Evolutionary conservation across 1,139 yeast genomes (phyloP).

Genomic region (Groenewaldozyma sp.): DNA sequence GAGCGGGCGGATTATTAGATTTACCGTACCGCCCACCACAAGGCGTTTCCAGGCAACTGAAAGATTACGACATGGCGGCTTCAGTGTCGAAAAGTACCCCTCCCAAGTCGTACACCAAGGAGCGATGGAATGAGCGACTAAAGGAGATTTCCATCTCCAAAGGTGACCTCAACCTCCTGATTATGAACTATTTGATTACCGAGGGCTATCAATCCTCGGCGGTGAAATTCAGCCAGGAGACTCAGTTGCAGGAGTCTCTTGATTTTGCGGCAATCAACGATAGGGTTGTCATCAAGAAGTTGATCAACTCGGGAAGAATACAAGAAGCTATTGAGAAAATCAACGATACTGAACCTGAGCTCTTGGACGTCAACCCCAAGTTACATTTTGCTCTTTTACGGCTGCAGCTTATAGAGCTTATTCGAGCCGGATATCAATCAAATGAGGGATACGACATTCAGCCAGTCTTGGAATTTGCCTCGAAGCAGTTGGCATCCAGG

Average conservation of each 20-base stretch:
- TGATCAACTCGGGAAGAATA: conserved; percentile 29
- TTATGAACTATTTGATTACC: conserved; percentile 32
- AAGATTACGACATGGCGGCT: not conserved
- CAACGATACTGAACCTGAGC: conserved; percentile 32
- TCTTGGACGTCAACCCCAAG: conserved; percentile 28
- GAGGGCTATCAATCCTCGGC: conserved; percentile 35
- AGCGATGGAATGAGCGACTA: conserved; percentile 23
- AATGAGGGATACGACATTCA: conserved; percentile 20
- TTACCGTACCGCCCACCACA: not conserved
- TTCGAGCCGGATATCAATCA: conserved; percentile 22
- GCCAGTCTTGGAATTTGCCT: conserved; percentile 32
- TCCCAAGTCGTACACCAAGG: conserved; percentile 15
- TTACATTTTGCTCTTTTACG: conserved; percentile 31
- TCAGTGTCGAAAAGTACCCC: not conserved
- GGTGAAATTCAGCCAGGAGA: conserved; percentile 30
- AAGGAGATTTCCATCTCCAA: conserved; percentile 19
- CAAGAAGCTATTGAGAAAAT: conserved; percentile 31
- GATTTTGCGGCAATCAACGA: conserved; percentile 24
- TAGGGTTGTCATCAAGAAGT: conserved; percentile 27
- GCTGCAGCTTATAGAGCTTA: conserved; percentile 33
- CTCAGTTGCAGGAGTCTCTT: conserved; percentile 21
- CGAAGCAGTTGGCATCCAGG: conserved; percentile 30
- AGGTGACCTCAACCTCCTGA: conserved; percentile 26
- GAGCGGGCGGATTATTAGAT: not conserved
- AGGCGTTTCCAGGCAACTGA: not conserved